Conservation (phyloP, 441 rosid species). For the Arabidopsis lyrata region DNA sequence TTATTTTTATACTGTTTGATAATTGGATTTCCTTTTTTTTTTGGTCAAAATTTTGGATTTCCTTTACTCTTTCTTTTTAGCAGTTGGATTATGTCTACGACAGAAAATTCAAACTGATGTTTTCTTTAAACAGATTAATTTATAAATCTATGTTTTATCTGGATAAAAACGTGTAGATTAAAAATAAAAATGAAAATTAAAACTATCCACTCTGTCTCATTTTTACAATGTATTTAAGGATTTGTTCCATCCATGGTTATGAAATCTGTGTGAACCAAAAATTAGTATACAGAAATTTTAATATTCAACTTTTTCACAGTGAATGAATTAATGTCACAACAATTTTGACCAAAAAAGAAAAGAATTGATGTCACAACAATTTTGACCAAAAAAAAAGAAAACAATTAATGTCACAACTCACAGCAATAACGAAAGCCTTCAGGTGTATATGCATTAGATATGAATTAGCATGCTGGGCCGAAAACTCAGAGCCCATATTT, state of each 20-base stretch:
- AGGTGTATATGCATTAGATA: background rate
- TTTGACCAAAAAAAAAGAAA: background rate
- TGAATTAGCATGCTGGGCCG: slow-evolving; percentile 13
- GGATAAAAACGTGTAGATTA: background rate
- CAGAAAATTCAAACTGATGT: slow-evolving; percentile 8
- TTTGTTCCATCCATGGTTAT: background rate
- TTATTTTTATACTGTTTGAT: background rate
- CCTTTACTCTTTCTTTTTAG: slow-evolving; percentile 28
- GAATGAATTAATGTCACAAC: background rate
- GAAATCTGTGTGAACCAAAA: background rate
- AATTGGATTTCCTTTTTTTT: background rate
- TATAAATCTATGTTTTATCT: background rate
- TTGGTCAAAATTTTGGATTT: background rate
- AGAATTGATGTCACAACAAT: background rate
- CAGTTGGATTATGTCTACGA: slow-evolving; percentile 14
- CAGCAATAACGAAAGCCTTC: background rate
- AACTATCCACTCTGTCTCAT: background rate
- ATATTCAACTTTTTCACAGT: too few relatives aligned
- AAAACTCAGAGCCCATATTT: slow-evolving; percentile 8
- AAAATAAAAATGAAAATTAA: background rate
- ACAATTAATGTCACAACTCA: background rate
- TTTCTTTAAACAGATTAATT: slow-evolving; percentile 1
- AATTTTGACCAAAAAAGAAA: background rate
- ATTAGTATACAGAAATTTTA: background rate
- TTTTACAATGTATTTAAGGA: background rate